These are phyloP conservation scores for Blastobotrys malaysiensis DNA, from an alignment of 1,139 yeast species.

Conservation along the genomic window DNA sequence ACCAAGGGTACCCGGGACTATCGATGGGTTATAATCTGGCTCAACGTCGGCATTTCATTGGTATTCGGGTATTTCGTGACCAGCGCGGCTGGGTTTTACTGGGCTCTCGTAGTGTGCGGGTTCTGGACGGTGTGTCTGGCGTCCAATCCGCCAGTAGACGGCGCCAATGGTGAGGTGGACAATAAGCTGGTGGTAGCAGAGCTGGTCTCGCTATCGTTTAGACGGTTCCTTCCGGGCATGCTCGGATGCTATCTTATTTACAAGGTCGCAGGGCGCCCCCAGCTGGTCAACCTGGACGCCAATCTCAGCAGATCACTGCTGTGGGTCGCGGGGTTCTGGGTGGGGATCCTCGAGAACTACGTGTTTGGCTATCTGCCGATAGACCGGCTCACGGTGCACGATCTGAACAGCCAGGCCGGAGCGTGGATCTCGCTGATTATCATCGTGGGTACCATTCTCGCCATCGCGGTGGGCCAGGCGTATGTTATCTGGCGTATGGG, in stretches of 20 bases:
- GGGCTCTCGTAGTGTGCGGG: conserved; percentile 62
- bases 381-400: conserved; percentile 70
- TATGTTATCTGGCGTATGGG: conserved; percentile 78
- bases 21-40: conserved; percentile 48
- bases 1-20: conserved; percentile 45
- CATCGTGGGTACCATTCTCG: conserved; percentile 43
- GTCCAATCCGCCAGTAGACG: conserved; percentile 76
- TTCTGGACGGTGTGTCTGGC: conserved; percentile 82
- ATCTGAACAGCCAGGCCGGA: conserved; percentile 70
- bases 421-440: conserved; percentile 60
- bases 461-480: conserved; percentile 66
- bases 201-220: conserved; percentile 64
- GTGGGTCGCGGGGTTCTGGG: conserved; percentile 83
- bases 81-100: conserved; percentile 52
- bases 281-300: conserved; percentile 28
- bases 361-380: conserved; percentile 86
- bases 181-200: conserved; percentile 45
- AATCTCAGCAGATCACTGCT: conserved; percentile 48
- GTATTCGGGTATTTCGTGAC: conserved; percentile 54
- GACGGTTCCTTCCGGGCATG: conserved; percentile 68
- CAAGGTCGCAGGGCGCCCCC: conserved; percentile 44
- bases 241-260: conserved; percentile 73
- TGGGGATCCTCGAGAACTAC: conserved; percentile 78
- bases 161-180: conserved; percentile 38
- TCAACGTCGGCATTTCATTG: conserved; percentile 52